phyloP scores from a whole-genome alignment of 306 rosid species.

The Oemleria cerasiformis region DNA sequence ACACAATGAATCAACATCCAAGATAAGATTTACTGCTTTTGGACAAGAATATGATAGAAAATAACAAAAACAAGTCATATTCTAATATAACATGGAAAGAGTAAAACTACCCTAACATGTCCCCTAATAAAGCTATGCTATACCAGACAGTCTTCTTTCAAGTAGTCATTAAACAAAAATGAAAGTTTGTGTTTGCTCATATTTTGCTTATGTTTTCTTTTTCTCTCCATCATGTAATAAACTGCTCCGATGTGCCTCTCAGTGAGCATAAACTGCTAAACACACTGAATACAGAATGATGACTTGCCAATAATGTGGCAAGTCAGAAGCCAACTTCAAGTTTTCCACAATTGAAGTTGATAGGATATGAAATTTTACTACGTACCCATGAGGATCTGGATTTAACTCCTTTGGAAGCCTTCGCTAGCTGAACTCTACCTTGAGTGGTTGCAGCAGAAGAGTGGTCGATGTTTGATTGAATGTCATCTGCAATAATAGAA shows the following conservation, averaged over 20 bases:
- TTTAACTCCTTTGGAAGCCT: conserved; percentile 65
- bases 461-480: conserved; percentile 59
- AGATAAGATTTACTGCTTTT: not conserved
- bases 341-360: conserved; percentile 12
- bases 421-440: conserved; percentile 51
- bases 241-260: not conserved
- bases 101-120: not conserved
- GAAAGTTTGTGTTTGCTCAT: not conserved
- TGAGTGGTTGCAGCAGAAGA: conserved; percentile 58
- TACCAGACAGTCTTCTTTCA: not conserved
- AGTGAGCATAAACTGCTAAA: conserved; percentile 4
- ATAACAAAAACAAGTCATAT: not conserved
- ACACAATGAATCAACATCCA: conserved; percentile 11
- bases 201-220: not conserved
- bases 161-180: not conserved
- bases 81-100: not conserved
- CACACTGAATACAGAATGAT: not conserved
- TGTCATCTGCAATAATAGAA: conserved; percentile 48
- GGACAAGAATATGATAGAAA: not conserved
- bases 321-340: conserved; percentile 1
- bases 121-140: not conserved
- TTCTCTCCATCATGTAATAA: not conserved
- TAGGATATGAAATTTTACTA: not conserved
- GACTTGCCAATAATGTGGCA: conserved; percentile 15
- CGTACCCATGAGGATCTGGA: conserved; percentile 62